These are phyloP conservation scores for Metschnikowia similis DNA, from an alignment of 805 yeast genomes.

Conservation along the genomic window DNA sequence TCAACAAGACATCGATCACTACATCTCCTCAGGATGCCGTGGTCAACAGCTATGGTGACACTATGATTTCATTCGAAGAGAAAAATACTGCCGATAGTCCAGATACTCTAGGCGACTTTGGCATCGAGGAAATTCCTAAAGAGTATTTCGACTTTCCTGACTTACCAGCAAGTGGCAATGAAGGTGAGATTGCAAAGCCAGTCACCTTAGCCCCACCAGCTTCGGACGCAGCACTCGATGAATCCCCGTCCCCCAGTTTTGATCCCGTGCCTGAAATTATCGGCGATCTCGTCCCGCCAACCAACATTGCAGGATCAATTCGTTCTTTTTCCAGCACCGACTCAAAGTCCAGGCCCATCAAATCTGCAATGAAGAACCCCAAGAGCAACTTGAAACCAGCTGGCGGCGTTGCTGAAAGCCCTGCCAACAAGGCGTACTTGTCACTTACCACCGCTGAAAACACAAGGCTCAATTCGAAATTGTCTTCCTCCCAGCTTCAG, in stretches of 20 bases:
- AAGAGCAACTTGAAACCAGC: conserved; percentile 19
- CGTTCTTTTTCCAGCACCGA: conserved; percentile 27
- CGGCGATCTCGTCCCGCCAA: conserved; percentile 15
- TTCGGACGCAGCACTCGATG: neutral
- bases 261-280: conserved; percentile 28
- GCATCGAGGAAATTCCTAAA: conserved; percentile 22
- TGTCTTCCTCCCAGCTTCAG: conserved; percentile 39
- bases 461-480: conserved; percentile 65
- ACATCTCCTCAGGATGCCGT: conserved; percentile 8
- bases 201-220: neutral
- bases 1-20: neutral
- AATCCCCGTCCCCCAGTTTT: conserved; percentile 18
- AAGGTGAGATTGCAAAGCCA: neutral
- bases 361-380: conserved; percentile 49
- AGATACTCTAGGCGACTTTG: conserved; percentile 17
- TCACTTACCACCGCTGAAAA: conserved; percentile 76
- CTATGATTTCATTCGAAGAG: conserved; percentile 6
- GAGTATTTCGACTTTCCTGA: conserved; percentile 20
- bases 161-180: conserved; percentile 17
- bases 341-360: conserved; percentile 23
- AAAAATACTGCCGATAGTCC: conserved; percentile 7
- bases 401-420: conserved; percentile 14
- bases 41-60: conserved; percentile 9
- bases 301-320: conserved; percentile 26
- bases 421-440: conserved; percentile 62